Base-by-base conservation (phyloP, 164 flowering plant genomes). In the Nymphaea colorata region DNA sequence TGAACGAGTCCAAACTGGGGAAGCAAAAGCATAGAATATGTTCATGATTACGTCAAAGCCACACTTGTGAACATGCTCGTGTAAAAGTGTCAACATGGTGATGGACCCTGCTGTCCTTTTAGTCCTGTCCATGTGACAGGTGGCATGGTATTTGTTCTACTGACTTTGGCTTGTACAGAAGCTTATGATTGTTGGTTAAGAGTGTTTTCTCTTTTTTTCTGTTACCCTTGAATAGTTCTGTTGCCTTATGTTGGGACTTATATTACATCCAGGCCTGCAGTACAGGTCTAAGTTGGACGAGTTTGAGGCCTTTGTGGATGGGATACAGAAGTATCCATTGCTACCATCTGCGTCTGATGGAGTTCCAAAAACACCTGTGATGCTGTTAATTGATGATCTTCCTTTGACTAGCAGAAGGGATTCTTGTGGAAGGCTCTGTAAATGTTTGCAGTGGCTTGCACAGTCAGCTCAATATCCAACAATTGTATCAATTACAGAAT, bases 231-330 rank as follows among this genome's bases (percentile, higher is more conserved):
- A 6, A 5, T 47, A 47, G 55, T 47, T 47, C 11, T 3, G 12
- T 47, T 14, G 12, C 12, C 2, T 47, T 47, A 47, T 47, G 12
- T 7, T 47, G 7, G 12, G 55, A 6, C 7, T 47, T 47, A 6
- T 47, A 6, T 7, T 47, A 6, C 55, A 47, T 47, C 11, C 55
- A 47, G 99, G 93, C 64, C 66, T 81, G 55, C 74, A 69, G 6
- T 94, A 94, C 81, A 83, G 75, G 69, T 94, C 98, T 36, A 94
- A 94, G 84, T 70, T 94, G 85, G 96, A 94, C 64, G 96, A 91
- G 72, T 91, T 94, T 76, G 90, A 87, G 73, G 75, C 66, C 69
- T 91, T 90, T 79, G 86, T 91, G 68, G 99, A 88, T 72, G 82
- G 84, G 76, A 77, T 82, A 62, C 82, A 90, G 75, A 91, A 90